Percentiles rank a stretch among this genome's conserved stretches.
Evolutionary conservation across 768 basidiomycete species (phyloP).

Genomic region (Pulveroboletus ravenelii): DNA sequence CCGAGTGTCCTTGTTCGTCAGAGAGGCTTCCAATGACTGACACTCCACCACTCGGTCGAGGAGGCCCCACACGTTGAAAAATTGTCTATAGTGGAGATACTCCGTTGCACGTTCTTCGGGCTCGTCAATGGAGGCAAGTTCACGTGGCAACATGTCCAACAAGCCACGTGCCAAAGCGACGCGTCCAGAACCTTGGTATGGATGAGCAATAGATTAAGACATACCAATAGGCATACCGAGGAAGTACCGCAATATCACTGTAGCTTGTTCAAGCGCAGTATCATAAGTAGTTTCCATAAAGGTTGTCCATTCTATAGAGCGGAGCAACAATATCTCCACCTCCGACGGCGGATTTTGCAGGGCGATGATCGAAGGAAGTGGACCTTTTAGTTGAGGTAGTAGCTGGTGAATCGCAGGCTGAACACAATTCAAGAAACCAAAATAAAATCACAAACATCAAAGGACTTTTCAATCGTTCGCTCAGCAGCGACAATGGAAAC

Average conservation of each 20-base stretch:
- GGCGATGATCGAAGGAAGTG: constrained; percentile 56
- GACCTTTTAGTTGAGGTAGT: constrained; percentile 50
- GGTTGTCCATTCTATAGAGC: constrained; percentile 92
- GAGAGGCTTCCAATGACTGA: constrained; percentile 50
- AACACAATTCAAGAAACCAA: constrained; percentile 6
- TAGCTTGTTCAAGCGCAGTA: constrained; percentile 81
- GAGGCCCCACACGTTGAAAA: constrained; percentile 71
- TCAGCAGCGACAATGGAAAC: constrained; percentile 83
- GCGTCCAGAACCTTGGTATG: constrained; percentile 59
- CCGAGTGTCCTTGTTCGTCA: constrained; percentile 56
- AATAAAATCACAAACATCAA: constrained; percentile 42
- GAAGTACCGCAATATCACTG: constrained; percentile 85
- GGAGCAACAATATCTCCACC: constrained; percentile 60
- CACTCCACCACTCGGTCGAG: constrained; percentile 58
- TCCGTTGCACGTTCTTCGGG: constrained; percentile 71
- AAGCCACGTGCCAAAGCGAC: constrained; percentile 61
- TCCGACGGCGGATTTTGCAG: constrained; percentile 54
- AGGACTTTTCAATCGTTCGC: constrained; percentile 64
- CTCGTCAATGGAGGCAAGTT: constrained; percentile 56
- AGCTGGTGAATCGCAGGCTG: constrained; percentile 32
- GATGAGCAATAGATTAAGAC: background rate
- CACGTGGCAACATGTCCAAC: constrained; percentile 56
- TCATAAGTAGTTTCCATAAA: constrained; percentile 68
- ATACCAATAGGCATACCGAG: constrained; percentile 53
- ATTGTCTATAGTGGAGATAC: constrained; percentile 75